Conservation (phyloP, 768 basidiomycete genomes). For the Auriscalpium microsporum region DNA sequence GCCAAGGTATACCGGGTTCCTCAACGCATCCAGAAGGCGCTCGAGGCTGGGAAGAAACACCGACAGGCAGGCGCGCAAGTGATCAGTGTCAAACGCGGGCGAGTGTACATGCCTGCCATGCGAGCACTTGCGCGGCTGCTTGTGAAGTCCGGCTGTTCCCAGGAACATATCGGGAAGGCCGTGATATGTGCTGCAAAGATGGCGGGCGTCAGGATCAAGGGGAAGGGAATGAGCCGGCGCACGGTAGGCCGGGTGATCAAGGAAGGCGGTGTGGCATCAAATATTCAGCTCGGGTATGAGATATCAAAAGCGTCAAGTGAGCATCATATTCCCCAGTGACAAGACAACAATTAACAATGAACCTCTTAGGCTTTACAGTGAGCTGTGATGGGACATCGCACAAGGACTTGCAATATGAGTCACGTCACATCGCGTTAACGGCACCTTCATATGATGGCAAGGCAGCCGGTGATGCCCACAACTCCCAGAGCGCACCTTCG, state of each 20-base stretch:
- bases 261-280: neutral
- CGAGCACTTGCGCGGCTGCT: neutral
- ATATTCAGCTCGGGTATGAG: neutral
- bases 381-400: neutral
- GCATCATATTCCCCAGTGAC: neutral
- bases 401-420: neutral
- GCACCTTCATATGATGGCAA: neutral
- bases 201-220: neutral
- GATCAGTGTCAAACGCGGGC: neutral
- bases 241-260: neutral
- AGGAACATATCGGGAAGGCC: neutral
- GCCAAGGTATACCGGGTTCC: neutral
- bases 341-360: neutral
- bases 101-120: neutral
- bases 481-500: neutral
- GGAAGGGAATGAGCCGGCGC: neutral
- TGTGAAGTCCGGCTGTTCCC: neutral
- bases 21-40: neutral
- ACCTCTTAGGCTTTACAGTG: neutral
- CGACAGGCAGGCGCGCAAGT: neutral
- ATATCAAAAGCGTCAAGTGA: neutral
- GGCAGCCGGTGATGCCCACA: neutral
- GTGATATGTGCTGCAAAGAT: neutral
- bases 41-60: neutral
- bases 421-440: neutral